phyloP scores from a whole-genome alignment of 2,329 filamentous ascomycete genomes.

The Penicillium sp. region DNA sequence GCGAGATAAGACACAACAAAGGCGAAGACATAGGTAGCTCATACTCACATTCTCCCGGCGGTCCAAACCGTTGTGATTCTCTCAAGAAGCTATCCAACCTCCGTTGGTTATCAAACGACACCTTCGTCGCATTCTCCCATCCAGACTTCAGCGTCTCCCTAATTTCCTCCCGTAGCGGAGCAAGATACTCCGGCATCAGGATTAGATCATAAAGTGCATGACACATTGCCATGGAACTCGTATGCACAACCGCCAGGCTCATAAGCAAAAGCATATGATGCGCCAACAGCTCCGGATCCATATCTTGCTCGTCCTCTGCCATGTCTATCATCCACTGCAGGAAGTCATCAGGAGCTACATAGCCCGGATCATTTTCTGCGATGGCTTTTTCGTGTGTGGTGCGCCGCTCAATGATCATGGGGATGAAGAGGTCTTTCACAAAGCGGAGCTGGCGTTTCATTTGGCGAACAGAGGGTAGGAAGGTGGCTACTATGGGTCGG shows the following conservation, averaged over 20 bases:
- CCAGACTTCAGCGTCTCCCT: conserved; percentile 22
- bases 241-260: conserved; percentile 30
- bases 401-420: conserved; percentile 34
- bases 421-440: conserved; percentile 35
- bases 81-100: conserved; percentile 31
- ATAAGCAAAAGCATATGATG: conserved; percentile 29
- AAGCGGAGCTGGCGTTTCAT: conserved; percentile 31
- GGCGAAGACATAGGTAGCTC: neutral
- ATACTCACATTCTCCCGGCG: conserved; percentile 28
- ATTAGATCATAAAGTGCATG: conserved; percentile 55
- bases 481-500: conserved; percentile 33
- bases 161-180: conserved; percentile 54
- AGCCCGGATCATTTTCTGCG: conserved; percentile 8
- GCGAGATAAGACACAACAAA: neutral
- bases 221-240: conserved; percentile 29
- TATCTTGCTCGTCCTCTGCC: conserved; percentile 22
- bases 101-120: conserved; percentile 17
- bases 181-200: conserved; percentile 50
- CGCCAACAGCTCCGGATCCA: conserved; percentile 23
- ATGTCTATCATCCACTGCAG: conserved; percentile 36
- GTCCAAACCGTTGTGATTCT: conserved; percentile 31
- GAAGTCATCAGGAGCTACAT: conserved; percentile 31
- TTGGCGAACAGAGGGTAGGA: conserved; percentile 36
- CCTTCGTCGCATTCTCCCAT: conserved; percentile 26
- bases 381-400: conserved; percentile 12